Base-by-base conservation (phyloP, 2,329 filamentous ascomycete species). In the Talaromyces funiculosus region DNA sequence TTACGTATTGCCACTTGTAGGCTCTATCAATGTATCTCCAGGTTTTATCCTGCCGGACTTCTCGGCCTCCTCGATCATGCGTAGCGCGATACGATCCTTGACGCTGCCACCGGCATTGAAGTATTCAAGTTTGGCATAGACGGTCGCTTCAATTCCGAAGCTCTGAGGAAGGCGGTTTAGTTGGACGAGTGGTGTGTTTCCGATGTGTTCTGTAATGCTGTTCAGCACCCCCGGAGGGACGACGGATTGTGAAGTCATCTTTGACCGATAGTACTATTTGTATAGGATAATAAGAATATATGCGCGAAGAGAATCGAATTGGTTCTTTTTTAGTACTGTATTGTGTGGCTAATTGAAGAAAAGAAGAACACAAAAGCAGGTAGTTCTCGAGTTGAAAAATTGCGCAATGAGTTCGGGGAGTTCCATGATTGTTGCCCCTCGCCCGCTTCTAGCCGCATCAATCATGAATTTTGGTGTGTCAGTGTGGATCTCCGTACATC, bases 1-100 rank as follows among this genome's bases (percentile, higher is more conserved):
- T 53, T 71, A 79, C 81, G 94, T 99, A 76, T 99, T 99, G 59
- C 94, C 94, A 71, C 91, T 96, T 53, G 94, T 99, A 9, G 94
- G 94, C 83, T 99, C 94, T 72, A 99, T 99, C 70, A 99, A 80
- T 57, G 92, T 97, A 77, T 97, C 92, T 60, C 93, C 94, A 29
- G 94, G 94, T 83, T 94, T 97, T 78, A 99, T 97, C 66, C 93
- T 87, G 49, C 94, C 94, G 57, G 84, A 88, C 72, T 85, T 86
- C 82, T 99, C 94, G 14, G 94, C 94, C 75, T 93, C 90, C 78
- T 97, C 92, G 64, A 99, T 89, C 94, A 99, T 99, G 71, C 94
- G 90, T 73, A 97, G 80, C 22, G 94, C 94, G 73, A 99, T 99
- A 63, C 92, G 84, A 78, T 97, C 92, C 78, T 97, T 97, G 71